Evolutionary conservation across 2,329 filamentous ascomycete genomes (phyloP).

Genomic region (Dactylellina leptospora): DNA sequence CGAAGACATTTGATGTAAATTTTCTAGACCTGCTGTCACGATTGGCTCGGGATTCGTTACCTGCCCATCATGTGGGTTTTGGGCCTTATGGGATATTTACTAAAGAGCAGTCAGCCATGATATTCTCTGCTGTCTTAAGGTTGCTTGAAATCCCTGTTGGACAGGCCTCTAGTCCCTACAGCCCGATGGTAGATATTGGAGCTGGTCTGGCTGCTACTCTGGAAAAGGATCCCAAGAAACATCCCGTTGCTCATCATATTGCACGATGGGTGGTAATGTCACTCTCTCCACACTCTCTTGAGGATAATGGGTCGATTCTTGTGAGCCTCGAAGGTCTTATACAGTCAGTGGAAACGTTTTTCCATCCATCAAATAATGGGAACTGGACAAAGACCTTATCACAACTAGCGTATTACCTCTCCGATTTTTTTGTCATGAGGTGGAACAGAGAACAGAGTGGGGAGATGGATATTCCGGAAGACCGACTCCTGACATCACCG

Average conservation of each 20-base stretch:
- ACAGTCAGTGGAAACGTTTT: constrained; percentile 96
- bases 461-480: constrained; percentile 84
- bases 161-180: constrained; percentile 92
- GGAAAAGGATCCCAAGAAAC: constrained; percentile 91
- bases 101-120: constrained; percentile 85
- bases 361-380: constrained; percentile 96
- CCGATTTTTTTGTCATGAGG: constrained; percentile 94
- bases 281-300: constrained; percentile 81
- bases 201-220: constrained; percentile 85
- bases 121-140: constrained; percentile 90
- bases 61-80: constrained; percentile 78
- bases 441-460: constrained; percentile 96
- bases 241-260: constrained; percentile 89
- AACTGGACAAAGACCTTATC: constrained; percentile 88
- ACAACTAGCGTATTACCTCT: constrained; percentile 88
- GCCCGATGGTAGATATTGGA: constrained; percentile 77
- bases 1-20: constrained; percentile 83
- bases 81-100: constrained; percentile 90
- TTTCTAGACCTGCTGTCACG: constrained; percentile 91
- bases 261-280: constrained; percentile 94
- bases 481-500: constrained; percentile 79
- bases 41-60: constrained; percentile 82
- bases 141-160: constrained; percentile 95
- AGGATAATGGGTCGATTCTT: constrained; percentile 80
- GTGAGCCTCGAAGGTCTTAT: constrained; percentile 88